A percentile compares a stretch with the other conserved stretches of the same genome.
These are phyloP conservation scores for Colletotrichum kahawae DNA, from an alignment of 2,329 filamentous ascomycete species.

Conservation along the genomic window DNA sequence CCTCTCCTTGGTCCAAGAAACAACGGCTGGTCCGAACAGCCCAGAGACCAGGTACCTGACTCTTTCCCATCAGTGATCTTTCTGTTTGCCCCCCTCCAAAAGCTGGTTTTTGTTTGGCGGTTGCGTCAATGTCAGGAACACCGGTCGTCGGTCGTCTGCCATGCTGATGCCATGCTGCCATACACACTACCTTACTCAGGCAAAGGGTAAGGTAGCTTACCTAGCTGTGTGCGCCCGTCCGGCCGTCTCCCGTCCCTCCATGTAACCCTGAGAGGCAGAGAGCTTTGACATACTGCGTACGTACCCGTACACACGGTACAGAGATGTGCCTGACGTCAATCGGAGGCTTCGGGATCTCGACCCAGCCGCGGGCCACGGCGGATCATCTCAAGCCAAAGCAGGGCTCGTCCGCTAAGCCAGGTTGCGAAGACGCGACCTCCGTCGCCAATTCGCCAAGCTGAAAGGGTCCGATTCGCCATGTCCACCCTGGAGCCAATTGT, in stretches of 20 bases:
- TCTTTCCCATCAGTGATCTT: not conserved
- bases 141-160: not conserved
- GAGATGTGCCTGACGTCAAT: conserved; percentile 17
- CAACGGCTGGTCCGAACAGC: not conserved
- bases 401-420: not conserved
- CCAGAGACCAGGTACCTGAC: not conserved
- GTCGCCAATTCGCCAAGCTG: not conserved
- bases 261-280: not conserved
- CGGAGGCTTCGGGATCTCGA: conserved; percentile 20
- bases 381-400: not conserved
- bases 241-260: conserved; percentile 10
- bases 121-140: not conserved
- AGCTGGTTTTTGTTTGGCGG: not conserved
- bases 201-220: not conserved
- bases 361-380: not conserved
- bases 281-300: not conserved
- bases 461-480: conserved; percentile 13
- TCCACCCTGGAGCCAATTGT: not conserved
- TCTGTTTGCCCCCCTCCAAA: not conserved
- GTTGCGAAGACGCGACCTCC: not conserved
- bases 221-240: not conserved
- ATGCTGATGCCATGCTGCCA: not conserved
- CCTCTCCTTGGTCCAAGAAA: not conserved
- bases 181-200: not conserved
- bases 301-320: not conserved